These are phyloP conservation scores for Marasmius tenuissimus DNA, from an alignment of 1,284 basidiomycete species.

Conservation along the genomic window DNA sequence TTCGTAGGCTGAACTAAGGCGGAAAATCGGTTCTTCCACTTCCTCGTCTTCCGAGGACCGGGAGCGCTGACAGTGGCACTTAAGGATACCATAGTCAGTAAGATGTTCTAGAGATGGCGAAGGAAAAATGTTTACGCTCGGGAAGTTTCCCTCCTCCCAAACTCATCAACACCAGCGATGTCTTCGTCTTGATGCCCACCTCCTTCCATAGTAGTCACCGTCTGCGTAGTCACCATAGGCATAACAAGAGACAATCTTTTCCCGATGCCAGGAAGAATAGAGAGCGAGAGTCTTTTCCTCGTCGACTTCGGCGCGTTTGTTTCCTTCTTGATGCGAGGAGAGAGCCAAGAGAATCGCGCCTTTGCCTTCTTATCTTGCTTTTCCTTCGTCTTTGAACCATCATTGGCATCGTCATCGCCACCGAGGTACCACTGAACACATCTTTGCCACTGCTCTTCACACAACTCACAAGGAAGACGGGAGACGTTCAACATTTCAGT, in stretches of 20 bases:
- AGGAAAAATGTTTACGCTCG: neutral
- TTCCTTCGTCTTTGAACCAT: neutral
- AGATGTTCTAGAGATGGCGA: neutral
- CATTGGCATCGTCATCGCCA: neutral
- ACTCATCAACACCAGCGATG: neutral
- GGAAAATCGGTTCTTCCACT: neutral
- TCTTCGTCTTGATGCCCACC: neutral
- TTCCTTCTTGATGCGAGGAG: neutral
- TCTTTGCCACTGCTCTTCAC: conserved; percentile 2
- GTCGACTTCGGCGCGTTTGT: neutral
- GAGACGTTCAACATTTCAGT: neutral
- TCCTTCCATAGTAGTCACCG: neutral
- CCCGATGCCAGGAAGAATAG: neutral
- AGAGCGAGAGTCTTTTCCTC: neutral
- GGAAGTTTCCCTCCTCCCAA: neutral
- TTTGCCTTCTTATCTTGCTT: neutral
- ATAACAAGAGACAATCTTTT: neutral
- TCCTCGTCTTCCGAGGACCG: neutral
- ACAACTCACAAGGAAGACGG: neutral
- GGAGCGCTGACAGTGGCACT: neutral
- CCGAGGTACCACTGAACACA: neutral
- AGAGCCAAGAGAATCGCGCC: neutral
- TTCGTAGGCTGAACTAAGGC: neutral
- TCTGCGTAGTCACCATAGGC: neutral
- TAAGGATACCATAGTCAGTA: neutral